Percentiles rank a stretch among this genome's conserved stretches.
Evolutionary conservation across 1,284 basidiomycete genomes (phyloP).

Genomic region (Spongiforma sp.): DNA sequence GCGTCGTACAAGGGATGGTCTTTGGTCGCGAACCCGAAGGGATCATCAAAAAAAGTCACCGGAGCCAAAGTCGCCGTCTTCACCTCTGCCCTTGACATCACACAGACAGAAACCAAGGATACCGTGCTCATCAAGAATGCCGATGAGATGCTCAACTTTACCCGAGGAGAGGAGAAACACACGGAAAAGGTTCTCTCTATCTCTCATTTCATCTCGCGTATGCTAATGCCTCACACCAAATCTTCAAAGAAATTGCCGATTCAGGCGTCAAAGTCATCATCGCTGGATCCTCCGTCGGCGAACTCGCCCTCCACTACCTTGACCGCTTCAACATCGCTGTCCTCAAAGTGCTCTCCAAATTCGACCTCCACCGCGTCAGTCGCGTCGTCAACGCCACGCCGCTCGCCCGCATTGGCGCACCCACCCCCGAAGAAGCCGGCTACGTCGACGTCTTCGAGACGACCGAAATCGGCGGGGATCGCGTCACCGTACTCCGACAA

Average conservation of each 20-base stretch:
- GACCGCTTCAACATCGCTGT: conserved; percentile 94
- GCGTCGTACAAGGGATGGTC: conserved; percentile 97
- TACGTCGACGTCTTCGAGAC: conserved; percentile 95
- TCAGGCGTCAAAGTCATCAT: conserved; percentile 95
- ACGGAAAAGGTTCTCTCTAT: conserved; percentile 80
- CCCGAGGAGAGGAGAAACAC: conserved; percentile 94
- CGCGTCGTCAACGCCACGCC: conserved; percentile 97
- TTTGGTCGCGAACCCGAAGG: conserved; percentile 97
- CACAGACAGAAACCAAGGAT: conserved; percentile 99
- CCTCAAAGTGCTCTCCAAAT: conserved; percentile 98
- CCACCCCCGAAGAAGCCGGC: conserved; percentile 96
- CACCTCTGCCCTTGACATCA: conserved; percentile 90
- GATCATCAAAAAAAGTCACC: conserved; percentile 78
- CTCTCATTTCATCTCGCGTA: background rate
- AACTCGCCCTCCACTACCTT: conserved; percentile 97
- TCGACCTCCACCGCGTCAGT: conserved; percentile 93
- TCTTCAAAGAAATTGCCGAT: conserved; percentile 97
- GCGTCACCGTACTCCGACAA: conserved; percentile 96
- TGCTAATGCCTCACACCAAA: conserved; percentile 51
- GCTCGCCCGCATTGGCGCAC: conserved; percentile 93
- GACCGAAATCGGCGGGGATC: conserved; percentile 96
- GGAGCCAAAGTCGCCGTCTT: conserved; percentile 94
- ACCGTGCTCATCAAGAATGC: conserved; percentile 97
- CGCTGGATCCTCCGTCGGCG: conserved; percentile 92
- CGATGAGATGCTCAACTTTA: conserved; percentile 97